Percentiles rank a stretch among this genome's conserved stretches.
Evolutionary conservation across 169 alveolate genomes (phyloP).

Genomic region (Plasmodium yoelii): DNA sequence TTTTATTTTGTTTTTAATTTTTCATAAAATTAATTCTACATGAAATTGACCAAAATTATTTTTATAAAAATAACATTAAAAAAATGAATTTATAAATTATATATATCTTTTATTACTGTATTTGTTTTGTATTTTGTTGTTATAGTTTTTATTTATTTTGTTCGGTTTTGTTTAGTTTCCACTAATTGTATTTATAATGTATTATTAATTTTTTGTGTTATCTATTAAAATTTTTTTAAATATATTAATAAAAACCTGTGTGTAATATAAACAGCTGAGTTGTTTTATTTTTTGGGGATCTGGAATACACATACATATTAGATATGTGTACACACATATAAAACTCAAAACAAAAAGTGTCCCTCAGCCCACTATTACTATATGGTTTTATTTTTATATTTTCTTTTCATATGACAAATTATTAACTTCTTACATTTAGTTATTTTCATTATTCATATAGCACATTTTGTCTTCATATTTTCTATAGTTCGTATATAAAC

Average conservation of each 20-base stretch:
- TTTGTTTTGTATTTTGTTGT: too few relatives aligned
- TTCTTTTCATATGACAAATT: neutral
- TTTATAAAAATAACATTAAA: neutral
- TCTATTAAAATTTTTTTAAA: neutral
- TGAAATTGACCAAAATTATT: conserved; percentile 5
- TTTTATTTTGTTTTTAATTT: neutral
- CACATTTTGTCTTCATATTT: conserved; percentile 2
- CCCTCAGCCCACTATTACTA: neutral
- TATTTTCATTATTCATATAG: neutral
- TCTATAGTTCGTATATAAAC: neutral
- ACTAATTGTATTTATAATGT: conserved; percentile 6
- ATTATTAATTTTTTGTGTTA: conserved; percentile 6
- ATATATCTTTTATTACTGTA: neutral
- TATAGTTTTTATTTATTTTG: neutral
- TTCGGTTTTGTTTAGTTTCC: neutral
- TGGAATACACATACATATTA: too few relatives aligned
- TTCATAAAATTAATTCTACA: conserved; percentile 34
- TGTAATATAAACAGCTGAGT: too few relatives aligned
- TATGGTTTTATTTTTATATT: conserved; percentile 5
- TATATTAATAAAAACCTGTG: too few relatives aligned
- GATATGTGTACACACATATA: too few relatives aligned
- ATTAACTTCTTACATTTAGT: neutral
- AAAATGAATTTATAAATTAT: neutral
- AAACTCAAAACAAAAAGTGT: too few relatives aligned
- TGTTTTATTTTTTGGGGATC: too few relatives aligned